Evolutionary conservation across 345 rosid species (phyloP), one percentile per base, ranked within the genome.

Genomic region (Melaleuca quinquenervia): DNA sequence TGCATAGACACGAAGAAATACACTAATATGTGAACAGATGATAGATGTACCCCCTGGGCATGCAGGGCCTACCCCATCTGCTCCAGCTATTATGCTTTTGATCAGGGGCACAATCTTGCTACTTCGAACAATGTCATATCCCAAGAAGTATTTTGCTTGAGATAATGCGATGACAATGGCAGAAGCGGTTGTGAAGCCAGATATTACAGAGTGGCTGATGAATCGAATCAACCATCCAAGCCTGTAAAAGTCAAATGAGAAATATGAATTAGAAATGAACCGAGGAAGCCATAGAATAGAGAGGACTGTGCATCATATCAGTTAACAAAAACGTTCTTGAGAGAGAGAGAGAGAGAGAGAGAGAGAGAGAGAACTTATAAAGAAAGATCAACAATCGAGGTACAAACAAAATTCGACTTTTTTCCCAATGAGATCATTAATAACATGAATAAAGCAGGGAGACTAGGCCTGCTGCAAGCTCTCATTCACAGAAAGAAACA

Each of bases 211-310:
- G 90, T 95, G 99, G 89, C 99, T 96, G 88, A 98, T 95, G 93
- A 98, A 98, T 85, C 99, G 99, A 86, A 98, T 93, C 85, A 98
- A 92, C 99, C 99, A 98, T 84, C 99, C 99, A 89, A 98, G 99
- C 94, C 99, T 98, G 88, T 44, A 84, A 87, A 88, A 56, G 60
- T 53, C 52, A 7, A 84, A 27, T 48, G 14, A 21, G 44, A 53
- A 60, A 51, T 24, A 26, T 7, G 2, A 29, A 36, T 48, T 84
- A 45, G 86, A 45, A 29, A 60, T 22, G 36, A 64, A 64, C 64
- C 14, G 2, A 84, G 36, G 52, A 44, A 84, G 76, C 64, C 75
- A 53, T 36, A 20, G 48, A 70, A 70, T 70, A 70, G 18, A 70
- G 48, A 70, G 24, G 48, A 70, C 78, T 12, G 16, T 16, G 48